Evolutionary conservation across 2,329 filamentous ascomycete genomes (phyloP).

Genomic region (Nothophoma quercina): DNA sequence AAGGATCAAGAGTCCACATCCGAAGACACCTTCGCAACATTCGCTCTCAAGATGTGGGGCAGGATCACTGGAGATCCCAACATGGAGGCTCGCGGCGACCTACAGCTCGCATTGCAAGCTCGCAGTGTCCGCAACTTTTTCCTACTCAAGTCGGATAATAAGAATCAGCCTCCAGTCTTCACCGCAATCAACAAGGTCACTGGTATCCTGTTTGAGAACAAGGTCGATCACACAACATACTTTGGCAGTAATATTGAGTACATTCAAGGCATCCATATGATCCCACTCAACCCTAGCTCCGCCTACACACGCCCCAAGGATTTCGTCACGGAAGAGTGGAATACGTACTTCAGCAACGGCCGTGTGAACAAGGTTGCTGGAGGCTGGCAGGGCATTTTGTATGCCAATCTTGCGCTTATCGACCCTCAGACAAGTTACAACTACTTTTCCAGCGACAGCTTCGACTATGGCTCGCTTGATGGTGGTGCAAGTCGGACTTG

Average conservation of each 20-base stretch:
- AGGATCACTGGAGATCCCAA: conserved; percentile 74
- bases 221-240: conserved; percentile 89
- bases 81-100: conserved; percentile 80
- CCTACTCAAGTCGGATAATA: conserved; percentile 76
- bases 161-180: conserved; percentile 75
- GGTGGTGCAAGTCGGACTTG: conserved; percentile 70
- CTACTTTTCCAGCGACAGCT: conserved; percentile 74
- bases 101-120: conserved; percentile 82
- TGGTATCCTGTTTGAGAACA: conserved; percentile 89
- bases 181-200: conserved; percentile 76
- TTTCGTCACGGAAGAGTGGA: conserved; percentile 76
- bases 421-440: conserved; percentile 74
- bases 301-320: conserved; percentile 71
- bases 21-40: conserved; percentile 88
- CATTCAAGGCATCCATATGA: conserved; percentile 82
- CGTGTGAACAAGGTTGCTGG: conserved; percentile 71
- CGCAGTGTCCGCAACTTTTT: conserved; percentile 83
- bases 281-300: conserved; percentile 76
- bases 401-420: conserved; percentile 81
- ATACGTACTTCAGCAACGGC: conserved; percentile 75
- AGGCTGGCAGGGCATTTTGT: conserved; percentile 87
- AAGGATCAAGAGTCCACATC: conserved; percentile 92
- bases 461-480: conserved; percentile 75
- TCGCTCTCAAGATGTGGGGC: conserved; percentile 96
- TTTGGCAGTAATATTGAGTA: conserved; percentile 76